Evolutionary conservation across 208 protist genomes (phyloP).

Genomic region (Sergeia podlipaevii): DNA sequence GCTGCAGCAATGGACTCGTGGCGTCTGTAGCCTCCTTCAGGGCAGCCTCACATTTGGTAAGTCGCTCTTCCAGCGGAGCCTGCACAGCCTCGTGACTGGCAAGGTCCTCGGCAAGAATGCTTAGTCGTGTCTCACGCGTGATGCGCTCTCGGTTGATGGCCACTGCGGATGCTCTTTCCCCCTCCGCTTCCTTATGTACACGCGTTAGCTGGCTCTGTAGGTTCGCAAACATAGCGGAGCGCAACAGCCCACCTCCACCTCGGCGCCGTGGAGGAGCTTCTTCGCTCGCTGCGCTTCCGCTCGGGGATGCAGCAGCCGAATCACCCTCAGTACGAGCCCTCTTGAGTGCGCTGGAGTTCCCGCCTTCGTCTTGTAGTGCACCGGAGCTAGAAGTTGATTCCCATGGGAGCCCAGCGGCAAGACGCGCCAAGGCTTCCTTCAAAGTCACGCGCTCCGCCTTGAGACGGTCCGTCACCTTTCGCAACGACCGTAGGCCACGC

Average conservation of each 20-base stretch:
- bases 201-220: conserved; percentile 56
- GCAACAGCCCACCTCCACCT: conserved; percentile 27
- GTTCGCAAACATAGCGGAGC: conserved; percentile 60
- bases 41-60: conserved; percentile 23
- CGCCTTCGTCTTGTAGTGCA: too few species aligned
- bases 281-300: too few species aligned
- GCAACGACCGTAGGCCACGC: conserved; percentile 41
- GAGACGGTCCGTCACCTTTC: conserved; percentile 37
- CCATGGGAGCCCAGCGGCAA: too few species aligned
- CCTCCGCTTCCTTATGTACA: conserved; percentile 46
- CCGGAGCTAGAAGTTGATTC: too few species aligned
- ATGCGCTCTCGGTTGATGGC: conserved; percentile 55
- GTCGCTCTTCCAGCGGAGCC: conserved; percentile 44
- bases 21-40: conserved; percentile 17
- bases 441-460: conserved; percentile 23
- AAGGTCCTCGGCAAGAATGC: conserved; percentile 53
- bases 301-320: too few species aligned
- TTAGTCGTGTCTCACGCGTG: conserved; percentile 47
- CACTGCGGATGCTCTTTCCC: conserved; percentile 31
- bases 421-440: too few species aligned
- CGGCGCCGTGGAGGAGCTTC: too few species aligned
- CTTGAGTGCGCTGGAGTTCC: too few species aligned
- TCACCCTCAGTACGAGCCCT: too few species aligned
- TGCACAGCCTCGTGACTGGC: conserved; percentile 40
- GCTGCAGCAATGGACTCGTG: conserved; percentile 20